phyloP scores from a whole-genome alignment of 768 basidiomycete species.

The Phylloporus sp. region DNA sequence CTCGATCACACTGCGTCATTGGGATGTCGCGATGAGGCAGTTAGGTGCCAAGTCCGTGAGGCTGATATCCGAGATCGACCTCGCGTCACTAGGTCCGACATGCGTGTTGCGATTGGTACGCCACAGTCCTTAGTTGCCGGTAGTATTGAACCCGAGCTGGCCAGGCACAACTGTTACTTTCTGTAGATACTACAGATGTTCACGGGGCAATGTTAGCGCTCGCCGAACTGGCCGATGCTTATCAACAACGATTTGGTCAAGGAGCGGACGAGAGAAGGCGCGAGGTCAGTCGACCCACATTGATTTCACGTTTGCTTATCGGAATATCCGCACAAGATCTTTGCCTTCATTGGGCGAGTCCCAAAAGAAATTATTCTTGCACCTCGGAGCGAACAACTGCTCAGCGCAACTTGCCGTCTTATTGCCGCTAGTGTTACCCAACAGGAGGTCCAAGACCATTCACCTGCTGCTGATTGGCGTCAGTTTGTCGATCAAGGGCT shows the following conservation, averaged over 20 bases:
- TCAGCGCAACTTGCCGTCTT: constrained; percentile 67
- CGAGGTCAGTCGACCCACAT: constrained; percentile 37
- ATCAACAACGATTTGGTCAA: constrained; percentile 31
- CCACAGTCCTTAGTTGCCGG: constrained; percentile 6
- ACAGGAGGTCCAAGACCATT: constrained; percentile 41
- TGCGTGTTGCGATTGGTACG: constrained; percentile 54
- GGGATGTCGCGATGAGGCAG: constrained; percentile 80
- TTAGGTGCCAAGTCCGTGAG: constrained; percentile 74
- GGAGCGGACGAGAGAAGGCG: constrained; percentile 35
- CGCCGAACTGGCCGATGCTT: constrained; percentile 67
- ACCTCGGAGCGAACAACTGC: constrained; percentile 66
- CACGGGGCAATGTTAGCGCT: constrained; percentile 82
- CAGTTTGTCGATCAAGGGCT: constrained; percentile 67
- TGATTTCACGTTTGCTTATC: constrained; percentile 4
- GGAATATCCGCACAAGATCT: constrained; percentile 47
- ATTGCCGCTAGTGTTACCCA: constrained; percentile 64
- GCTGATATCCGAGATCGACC: constrained; percentile 60
- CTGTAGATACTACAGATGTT: constrained; percentile 64
- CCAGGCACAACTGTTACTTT: constrained; percentile 55
- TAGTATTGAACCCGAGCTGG: constrained; percentile 10
- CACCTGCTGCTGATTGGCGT: constrained; percentile 59
- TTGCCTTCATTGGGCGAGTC: constrained; percentile 52
- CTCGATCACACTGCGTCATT: constrained; percentile 76
- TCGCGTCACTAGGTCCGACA: constrained; percentile 47
- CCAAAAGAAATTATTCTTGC: constrained; percentile 58